Percentiles rank a stretch among this genome's conserved stretches.
Evolutionary conservation across 148 eudicot species (phyloP).

Genomic region (Nepenthes gracilis): DNA sequence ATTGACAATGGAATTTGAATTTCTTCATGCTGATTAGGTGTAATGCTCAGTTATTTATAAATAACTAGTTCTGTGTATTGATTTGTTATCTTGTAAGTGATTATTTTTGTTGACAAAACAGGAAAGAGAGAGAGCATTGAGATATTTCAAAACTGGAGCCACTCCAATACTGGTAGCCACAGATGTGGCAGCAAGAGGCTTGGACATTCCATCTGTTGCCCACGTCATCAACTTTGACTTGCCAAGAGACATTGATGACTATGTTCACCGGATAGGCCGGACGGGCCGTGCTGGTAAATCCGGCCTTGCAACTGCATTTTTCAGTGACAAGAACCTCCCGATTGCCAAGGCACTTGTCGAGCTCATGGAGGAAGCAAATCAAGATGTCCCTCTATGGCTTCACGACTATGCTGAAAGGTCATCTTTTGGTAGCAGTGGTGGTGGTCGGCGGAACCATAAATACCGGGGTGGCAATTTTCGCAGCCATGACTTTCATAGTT

Average conservation of each 20-base stretch:
- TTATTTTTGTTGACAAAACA: constrained; percentile 3
- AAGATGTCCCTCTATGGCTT: constrained; percentile 60
- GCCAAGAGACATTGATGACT: constrained; percentile 58
- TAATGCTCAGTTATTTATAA: background rate
- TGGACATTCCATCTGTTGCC: constrained; percentile 63
- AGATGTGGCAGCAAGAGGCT: constrained; percentile 72
- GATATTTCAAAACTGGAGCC: constrained; percentile 50
- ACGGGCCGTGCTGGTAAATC: constrained; percentile 78
- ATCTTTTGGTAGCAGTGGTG: constrained; percentile 15
- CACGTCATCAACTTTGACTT: constrained; percentile 69
- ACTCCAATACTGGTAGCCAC: constrained; percentile 72
- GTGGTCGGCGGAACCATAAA: constrained; percentile 23
- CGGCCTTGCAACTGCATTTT: constrained; percentile 69
- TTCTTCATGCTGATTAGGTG: no score
- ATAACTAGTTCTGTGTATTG: background rate
- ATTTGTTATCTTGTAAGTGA: background rate
- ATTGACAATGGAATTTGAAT: no score
- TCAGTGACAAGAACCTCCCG: constrained; percentile 42
- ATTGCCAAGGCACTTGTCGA: constrained; percentile 50
- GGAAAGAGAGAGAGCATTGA: constrained; percentile 68
- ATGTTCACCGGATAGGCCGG: constrained; percentile 69
- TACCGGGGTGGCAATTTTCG: constrained; percentile 43
- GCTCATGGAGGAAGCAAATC: constrained; percentile 54
- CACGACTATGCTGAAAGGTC: constrained; percentile 32
- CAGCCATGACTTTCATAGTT: constrained; percentile 36